phyloP scores from a whole-genome alignment of 1,139 yeast species.

The Candida freyschussii region DNA sequence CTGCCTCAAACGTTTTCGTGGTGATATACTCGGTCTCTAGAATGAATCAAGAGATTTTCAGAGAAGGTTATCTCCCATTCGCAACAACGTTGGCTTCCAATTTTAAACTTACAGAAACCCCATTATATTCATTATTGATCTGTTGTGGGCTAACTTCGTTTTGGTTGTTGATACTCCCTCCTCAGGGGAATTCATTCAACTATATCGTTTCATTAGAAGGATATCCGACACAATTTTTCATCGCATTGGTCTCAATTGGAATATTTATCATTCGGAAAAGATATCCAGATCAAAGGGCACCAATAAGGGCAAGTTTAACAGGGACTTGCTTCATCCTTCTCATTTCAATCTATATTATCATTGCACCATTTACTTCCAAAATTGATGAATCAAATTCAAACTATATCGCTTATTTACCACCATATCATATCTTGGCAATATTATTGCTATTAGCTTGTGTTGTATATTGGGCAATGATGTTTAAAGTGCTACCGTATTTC shows the following conservation, averaged over 20 bases:
- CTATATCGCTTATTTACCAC: conserved; percentile 36
- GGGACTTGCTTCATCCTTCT: conserved; percentile 43
- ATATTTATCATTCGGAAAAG: conserved; percentile 44
- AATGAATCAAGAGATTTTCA: conserved; percentile 58
- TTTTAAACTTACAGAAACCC: conserved; percentile 49
- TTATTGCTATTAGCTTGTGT: conserved; percentile 34
- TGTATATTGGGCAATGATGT: conserved; percentile 46
- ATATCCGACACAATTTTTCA: conserved; percentile 47
- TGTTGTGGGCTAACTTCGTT: conserved; percentile 30
- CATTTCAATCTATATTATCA: conserved; percentile 42
- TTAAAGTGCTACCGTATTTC: conserved; percentile 40
- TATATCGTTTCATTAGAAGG: conserved; percentile 57
- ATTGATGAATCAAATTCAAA: conserved; percentile 31
- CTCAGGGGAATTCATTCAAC: conserved; percentile 50
- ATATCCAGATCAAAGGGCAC: conserved; percentile 43
- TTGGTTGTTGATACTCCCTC: conserved; percentile 41
- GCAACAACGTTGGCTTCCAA: conserved; percentile 50
- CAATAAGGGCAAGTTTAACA: conserved; percentile 42
- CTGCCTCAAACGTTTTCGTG: conserved; percentile 61
- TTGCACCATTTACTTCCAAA: conserved; percentile 34
- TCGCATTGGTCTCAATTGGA: conserved; percentile 47
- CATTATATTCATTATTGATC: conserved; percentile 41
- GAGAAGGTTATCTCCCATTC: conserved; percentile 59
- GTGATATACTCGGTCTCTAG: conserved; percentile 56
- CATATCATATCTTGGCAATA: conserved; percentile 43